These are phyloP conservation scores for Tubosaeta sp. DNA, from an alignment of 768 basidiomycete species.

Conservation along the genomic window DNA sequence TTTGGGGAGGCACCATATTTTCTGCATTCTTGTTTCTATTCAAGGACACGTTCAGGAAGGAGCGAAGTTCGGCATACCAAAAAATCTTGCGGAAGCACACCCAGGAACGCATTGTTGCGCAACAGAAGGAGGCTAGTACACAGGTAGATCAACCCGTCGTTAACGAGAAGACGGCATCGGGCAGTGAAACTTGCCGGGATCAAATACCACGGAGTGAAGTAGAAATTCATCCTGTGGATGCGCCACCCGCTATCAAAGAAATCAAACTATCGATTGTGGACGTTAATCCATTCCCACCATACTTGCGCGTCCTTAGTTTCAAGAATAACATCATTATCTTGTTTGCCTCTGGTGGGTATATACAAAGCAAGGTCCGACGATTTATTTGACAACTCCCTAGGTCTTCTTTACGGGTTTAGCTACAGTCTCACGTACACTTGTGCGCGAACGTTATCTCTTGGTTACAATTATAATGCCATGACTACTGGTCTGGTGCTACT, in stretches of 20 bases:
- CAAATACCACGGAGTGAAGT: slow-evolving; percentile 20
- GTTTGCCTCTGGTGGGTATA: slow-evolving; percentile 29
- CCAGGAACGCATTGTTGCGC: slow-evolving; percentile 15
- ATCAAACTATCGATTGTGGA: slow-evolving; percentile 54
- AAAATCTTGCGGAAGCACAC: slow-evolving; percentile 42
- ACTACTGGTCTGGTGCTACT: slow-evolving; percentile 76
- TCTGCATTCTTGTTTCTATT: slow-evolving; percentile 65
- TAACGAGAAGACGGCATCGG: slow-evolving; percentile 7
- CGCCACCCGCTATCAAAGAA: slow-evolving; percentile 32
- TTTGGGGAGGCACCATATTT: slow-evolving; percentile 53
- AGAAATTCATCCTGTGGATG: slow-evolving; percentile 15
- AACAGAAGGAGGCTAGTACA: slow-evolving; percentile 11
- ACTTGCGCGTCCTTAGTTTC: slow-evolving; percentile 53
- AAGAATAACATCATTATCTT: slow-evolving; percentile 68
- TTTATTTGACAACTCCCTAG: slow-evolving; percentile 32
- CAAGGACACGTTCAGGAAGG: slow-evolving; percentile 78
- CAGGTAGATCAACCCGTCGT: slow-evolving; percentile 5
- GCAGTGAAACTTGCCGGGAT: neutral
- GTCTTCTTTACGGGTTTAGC: slow-evolving; percentile 64
- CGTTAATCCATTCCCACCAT: slow-evolving; percentile 67
- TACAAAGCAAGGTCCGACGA: neutral
- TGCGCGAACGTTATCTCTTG: slow-evolving; percentile 60
- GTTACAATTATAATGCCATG: slow-evolving; percentile 68
- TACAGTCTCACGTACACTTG: slow-evolving; percentile 73
- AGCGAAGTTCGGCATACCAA: slow-evolving; percentile 81